phyloP scores from a whole-genome alignment of 805 yeast genomes.

The Metschnikowia orientalis region DNA sequence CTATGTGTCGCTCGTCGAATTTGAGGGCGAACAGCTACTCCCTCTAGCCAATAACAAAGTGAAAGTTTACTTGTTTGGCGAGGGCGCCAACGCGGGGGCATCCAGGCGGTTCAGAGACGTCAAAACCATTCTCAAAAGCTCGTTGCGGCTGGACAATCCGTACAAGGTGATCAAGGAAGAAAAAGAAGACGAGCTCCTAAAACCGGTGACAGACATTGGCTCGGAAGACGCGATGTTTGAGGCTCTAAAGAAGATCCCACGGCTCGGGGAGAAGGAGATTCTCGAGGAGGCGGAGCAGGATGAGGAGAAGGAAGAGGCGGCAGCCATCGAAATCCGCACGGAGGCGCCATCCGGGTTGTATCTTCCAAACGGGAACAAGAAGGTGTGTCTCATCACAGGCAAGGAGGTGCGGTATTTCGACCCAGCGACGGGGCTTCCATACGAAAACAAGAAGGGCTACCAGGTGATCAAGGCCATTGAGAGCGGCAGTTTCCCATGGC shows the following conservation, averaged over 20 bases:
- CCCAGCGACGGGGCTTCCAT: constrained; percentile 84
- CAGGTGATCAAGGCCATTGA: constrained; percentile 51
- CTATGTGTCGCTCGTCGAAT: constrained; percentile 50
- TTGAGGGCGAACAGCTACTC: constrained; percentile 30
- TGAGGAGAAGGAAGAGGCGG: constrained; percentile 34
- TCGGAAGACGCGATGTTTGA: constrained; percentile 40
- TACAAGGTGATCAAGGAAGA: constrained; percentile 32
- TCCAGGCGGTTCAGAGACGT: constrained; percentile 51
- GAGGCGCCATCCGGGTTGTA: constrained; percentile 73
- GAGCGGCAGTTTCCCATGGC: constrained; percentile 51
- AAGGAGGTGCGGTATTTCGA: constrained; percentile 78
- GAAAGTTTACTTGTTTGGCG: constrained; percentile 51
- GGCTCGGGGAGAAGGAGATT: constrained; percentile 54
- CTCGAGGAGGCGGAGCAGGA: constrained; percentile 41
- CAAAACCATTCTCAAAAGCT: constrained; percentile 39
- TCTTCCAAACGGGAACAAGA: constrained; percentile 63
- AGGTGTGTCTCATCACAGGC: constrained; percentile 72
- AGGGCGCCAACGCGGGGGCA: constrained; percentile 49
- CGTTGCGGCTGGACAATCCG: constrained; percentile 37
- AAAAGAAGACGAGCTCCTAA: constrained; percentile 29
- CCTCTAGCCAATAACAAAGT: constrained; percentile 25
- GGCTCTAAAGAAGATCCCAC: constrained; percentile 47
- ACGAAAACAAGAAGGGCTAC: constrained; percentile 78
- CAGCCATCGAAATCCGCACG: constrained; percentile 48
- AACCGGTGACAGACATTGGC: constrained; percentile 29